Evolutionary conservation across 345 rosid species (phyloP), one percentile per base, ranked within the genome.

Genomic region (Syzygium aromaticum): DNA sequence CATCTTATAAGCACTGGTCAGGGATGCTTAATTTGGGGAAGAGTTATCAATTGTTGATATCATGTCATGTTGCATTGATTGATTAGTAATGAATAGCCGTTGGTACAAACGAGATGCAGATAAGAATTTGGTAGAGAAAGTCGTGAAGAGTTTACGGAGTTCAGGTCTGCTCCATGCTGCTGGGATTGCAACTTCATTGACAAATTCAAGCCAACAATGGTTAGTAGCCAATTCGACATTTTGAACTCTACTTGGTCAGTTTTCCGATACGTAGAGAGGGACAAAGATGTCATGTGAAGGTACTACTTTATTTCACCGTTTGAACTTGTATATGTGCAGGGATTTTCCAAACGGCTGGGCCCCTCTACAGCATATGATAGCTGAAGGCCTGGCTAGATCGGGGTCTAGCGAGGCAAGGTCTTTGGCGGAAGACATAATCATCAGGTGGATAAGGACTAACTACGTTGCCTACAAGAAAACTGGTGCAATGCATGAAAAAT

Each of bases 321-420:
- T 2, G 78, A 43, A 67, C 78, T 67, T 67, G 43, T 16, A 30
- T 67, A 67, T 67, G 95, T 92, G 67, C 91, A 98, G 99, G 99
- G 99, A 98, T 89, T 95, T 85, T 89, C 99, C 98, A 23, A 98
- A 95, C 49, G 99, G 99, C 64, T 98, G 99, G 99, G 94, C 99
- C 3, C 98, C 99, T 11, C 90, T 94, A 51, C 98, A 98, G 77
- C 99, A 93, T 89, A 88, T 89, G 93, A 94, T 96, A 78, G 95
- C 94, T 54, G 97, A 95, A 89, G 99, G 99, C 49, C 90, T 97
- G 11, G 89, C 89, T 22, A 92, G 91, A 87, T 95, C 99, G 1
- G 89, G 87, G 86, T 86, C 90, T 82, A 56, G 85, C 23, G 93
- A 95, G 86, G 98, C 98, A 64, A 93, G 88, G 85, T 84, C 91